These are phyloP conservation scores for Cladophialophora bantiana DNA, from an alignment of 2,329 filamentous ascomycete species.

Conservation along the genomic window DNA sequence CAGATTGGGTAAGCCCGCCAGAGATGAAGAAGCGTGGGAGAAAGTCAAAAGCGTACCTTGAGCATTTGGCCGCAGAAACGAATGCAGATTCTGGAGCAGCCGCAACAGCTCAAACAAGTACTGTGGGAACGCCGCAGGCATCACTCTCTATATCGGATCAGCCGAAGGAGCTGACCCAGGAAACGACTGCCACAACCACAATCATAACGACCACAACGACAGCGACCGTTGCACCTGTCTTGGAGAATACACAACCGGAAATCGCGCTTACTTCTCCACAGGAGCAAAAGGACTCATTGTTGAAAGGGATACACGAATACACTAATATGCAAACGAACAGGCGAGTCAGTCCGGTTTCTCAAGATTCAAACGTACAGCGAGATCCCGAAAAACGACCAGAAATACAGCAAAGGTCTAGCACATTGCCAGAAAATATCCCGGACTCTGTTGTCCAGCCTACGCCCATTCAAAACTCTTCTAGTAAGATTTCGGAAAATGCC, in stretches of 20 bases:
- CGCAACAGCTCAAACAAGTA: neutral
- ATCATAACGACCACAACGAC: no score
- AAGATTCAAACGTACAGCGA: neutral
- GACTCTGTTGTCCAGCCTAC: neutral
- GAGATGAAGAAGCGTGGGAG: slow-evolving; percentile 39
- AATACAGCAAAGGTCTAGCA: neutral
- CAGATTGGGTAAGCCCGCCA: slow-evolving; percentile 17
- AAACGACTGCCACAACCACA: neutral
- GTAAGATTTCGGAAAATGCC: slow-evolving; percentile 8
- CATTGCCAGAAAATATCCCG: neutral
- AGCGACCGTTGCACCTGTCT: neutral
- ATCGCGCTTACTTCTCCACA: slow-evolving; percentile 6
- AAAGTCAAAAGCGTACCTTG: slow-evolving; percentile 39
- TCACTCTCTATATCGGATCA: slow-evolving; percentile 1
- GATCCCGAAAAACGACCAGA: slow-evolving; percentile 4
- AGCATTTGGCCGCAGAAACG: slow-evolving; percentile 33
- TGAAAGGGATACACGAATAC: slow-evolving; percentile 55
- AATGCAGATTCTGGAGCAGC: slow-evolving; percentile 8
- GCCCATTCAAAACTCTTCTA: neutral
- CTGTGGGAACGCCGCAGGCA: neutral
- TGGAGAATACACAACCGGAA: neutral
- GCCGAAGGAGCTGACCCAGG: neutral
- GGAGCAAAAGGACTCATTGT: slow-evolving; percentile 41
- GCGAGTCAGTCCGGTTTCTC: slow-evolving; percentile 12
- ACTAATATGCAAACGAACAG: slow-evolving; percentile 40